Evolutionary conservation across 2,329 filamentous ascomycete genomes (phyloP).

Genomic region (Sphaceloma murrayae): DNA sequence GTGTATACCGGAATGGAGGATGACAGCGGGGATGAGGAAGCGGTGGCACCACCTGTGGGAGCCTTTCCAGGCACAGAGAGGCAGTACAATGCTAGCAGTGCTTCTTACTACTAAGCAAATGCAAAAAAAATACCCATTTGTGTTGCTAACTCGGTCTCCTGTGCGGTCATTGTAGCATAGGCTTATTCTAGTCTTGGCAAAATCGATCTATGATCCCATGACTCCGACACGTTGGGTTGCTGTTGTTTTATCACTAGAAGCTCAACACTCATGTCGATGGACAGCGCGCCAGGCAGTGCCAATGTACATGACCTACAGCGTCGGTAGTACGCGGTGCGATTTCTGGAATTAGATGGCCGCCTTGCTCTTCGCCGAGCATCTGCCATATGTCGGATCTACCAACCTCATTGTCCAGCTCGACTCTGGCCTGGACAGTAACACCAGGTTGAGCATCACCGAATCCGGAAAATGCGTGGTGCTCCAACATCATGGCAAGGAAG

Average conservation of each 20-base stretch:
- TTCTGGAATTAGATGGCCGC: no score
- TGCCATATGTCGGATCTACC: constrained; percentile 8
- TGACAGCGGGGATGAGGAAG: constrained; percentile 36
- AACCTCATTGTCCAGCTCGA: constrained; percentile 13
- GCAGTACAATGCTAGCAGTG: constrained; percentile 28
- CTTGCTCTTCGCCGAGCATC: constrained; percentile 14
- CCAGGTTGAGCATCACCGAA: constrained; percentile 1
- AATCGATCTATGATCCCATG: no score
- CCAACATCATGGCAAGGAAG: constrained; percentile 6
- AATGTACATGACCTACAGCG: no score
- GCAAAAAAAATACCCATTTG: not conserved
- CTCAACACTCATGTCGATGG: no score
- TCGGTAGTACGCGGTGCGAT: no score
- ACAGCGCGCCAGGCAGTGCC: no score
- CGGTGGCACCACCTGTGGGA: constrained; percentile 33
- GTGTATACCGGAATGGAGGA: constrained; percentile 38
- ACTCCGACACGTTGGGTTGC: no score
- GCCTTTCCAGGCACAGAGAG: constrained; percentile 43
- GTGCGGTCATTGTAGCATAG: no score
- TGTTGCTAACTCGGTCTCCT: not conserved
- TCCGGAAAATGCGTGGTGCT: not conserved
- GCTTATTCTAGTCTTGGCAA: no score
- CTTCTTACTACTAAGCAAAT: constrained; percentile 8
- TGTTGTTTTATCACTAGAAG: no score
- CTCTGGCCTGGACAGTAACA: constrained; percentile 7